Conservation (phyloP, 2,329 filamentous ascomycete genomes). For the Cryphonectria radicalis region DNA sequence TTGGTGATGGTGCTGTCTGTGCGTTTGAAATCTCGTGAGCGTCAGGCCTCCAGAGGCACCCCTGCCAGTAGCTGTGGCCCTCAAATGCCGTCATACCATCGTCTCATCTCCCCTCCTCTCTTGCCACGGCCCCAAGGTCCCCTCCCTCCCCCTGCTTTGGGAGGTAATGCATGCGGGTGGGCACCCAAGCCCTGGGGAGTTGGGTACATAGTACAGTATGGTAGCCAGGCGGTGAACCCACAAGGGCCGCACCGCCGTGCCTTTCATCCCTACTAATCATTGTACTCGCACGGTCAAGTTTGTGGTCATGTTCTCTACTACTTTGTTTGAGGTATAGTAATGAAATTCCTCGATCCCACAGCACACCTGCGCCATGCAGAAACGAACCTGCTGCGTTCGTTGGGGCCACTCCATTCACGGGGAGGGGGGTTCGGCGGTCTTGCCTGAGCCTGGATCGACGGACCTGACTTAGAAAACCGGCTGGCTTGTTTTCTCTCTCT, state of each 20-base stretch:
- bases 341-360: neutral
- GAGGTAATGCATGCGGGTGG: slow-evolving; percentile 1
- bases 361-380: neutral
- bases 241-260: neutral
- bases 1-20: neutral
- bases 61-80: neutral
- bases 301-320: neutral
- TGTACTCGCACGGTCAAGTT: neutral
- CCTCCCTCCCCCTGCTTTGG: neutral
- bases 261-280: neutral
- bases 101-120: neutral
- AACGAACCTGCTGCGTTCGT: slow-evolving; percentile 1
- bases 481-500: neutral
- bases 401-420: neutral
- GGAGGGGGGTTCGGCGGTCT: neutral
- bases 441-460: neutral
- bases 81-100: neutral
- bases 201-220: neutral
- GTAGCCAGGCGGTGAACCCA: slow-evolving; percentile 1
- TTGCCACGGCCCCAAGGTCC: neutral
- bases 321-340: neutral
- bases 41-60: neutral
- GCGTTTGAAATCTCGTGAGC: neutral
- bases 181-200: neutral
- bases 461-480: neutral